phyloP scores from a whole-genome alignment of 331 rosid genomes.

The Quercus lobata region DNA sequence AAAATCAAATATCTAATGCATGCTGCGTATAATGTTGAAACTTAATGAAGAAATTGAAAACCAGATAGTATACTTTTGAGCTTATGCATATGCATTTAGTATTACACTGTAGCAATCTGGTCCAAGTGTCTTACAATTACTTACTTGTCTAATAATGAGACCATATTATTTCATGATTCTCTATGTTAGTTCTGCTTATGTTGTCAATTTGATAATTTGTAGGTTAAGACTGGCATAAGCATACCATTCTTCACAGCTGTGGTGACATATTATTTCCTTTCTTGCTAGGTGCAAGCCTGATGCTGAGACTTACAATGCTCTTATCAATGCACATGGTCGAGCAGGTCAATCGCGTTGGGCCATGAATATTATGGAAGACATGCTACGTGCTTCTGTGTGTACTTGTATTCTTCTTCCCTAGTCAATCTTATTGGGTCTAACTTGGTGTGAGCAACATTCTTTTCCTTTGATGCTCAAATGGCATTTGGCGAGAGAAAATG shows the following conservation, averaged over 20 bases:
- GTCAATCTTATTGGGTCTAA: constrained; percentile 44
- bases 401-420: constrained; percentile 59
- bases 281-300: constrained; percentile 85
- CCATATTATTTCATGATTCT: neutral
- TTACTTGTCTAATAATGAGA: too few species aligned
- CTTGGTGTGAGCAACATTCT: constrained; percentile 40
- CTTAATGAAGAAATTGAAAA: neutral
- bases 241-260: neutral
- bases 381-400: constrained; percentile 98
- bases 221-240: neutral
- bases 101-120: too few species aligned
- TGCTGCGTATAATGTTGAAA: neutral
- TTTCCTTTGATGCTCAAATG: constrained; percentile 26
- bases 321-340: constrained; percentile 85
- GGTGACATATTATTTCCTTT: constrained; percentile 11
- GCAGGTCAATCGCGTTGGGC: constrained; percentile 99
- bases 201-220: neutral
- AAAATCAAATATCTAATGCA: neutral
- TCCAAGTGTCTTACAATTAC: too few species aligned
- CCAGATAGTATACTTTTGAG: too few species aligned
- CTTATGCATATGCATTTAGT: too few species aligned
- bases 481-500: constrained; percentile 3
- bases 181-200: neutral
- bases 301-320: constrained; percentile 81
- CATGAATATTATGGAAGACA: constrained; percentile 90